A percentile compares a stretch with the other conserved stretches of the same genome.
Conservation (phyloP, 208 protist genomes). For the Porcisia hertigi region DNA sequence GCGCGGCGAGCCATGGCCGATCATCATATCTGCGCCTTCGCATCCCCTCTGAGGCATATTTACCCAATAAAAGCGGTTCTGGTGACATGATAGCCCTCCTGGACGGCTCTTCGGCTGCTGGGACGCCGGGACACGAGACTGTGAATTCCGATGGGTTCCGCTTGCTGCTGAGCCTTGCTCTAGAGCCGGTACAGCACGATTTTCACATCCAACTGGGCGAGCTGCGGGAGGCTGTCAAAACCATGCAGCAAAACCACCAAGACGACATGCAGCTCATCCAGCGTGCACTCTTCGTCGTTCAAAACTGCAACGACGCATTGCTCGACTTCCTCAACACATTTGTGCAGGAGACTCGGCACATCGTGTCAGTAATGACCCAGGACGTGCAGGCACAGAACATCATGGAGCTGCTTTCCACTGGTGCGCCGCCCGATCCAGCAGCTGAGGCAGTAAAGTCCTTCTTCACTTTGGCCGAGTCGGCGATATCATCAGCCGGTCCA, state of each 20-base stretch:
- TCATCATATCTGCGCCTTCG: not conserved
- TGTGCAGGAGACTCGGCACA: conserved; percentile 24
- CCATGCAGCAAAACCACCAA: conserved; percentile 38
- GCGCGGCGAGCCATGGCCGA: not conserved
- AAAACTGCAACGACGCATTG: conserved; percentile 44
- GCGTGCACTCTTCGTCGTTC: conserved; percentile 23
- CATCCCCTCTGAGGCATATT: conserved; percentile 1
- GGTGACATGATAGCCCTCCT: not conserved
- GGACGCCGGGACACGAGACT: conserved; percentile 10
- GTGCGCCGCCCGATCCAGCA: conserved; percentile 11
- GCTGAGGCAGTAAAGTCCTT: conserved; percentile 16
- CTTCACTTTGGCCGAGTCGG: conserved; percentile 1
- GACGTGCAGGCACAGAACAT: conserved; percentile 29
- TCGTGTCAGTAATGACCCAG: conserved; percentile 16
- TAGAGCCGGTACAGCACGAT: conserved; percentile 32
- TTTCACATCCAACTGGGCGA: conserved; percentile 24
- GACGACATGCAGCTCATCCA: conserved; percentile 29
- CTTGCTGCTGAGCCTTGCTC: conserved; percentile 35
- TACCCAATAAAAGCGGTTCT: not conserved
- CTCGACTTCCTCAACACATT: conserved; percentile 47
- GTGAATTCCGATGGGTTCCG: conserved; percentile 23
- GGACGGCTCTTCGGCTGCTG: not conserved
- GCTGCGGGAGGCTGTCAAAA: conserved; percentile 25
- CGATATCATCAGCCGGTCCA: not conserved
- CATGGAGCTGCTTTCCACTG: conserved; percentile 24